Evolutionary conservation across 257 asterid species (phyloP).

Genomic region (Paulownia fortunei): DNA sequence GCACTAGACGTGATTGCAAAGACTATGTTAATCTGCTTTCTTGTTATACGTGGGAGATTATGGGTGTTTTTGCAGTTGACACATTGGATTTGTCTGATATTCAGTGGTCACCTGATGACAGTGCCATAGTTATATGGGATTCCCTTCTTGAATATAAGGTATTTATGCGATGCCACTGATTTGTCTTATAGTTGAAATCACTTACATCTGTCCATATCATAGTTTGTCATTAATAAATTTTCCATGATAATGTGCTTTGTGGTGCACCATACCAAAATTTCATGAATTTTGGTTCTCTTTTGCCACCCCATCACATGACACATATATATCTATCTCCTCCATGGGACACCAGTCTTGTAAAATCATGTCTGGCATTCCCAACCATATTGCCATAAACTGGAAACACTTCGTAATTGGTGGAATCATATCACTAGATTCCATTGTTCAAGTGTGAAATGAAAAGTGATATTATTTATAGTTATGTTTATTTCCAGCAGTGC

Average conservation of each 20-base stretch:
- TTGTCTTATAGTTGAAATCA: conserved; percentile 2
- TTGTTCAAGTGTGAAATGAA: conserved; percentile 9
- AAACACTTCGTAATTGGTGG: background rate
- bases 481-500: background rate
- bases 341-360: background rate
- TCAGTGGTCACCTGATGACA: conserved; percentile 99
- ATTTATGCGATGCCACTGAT: conserved; percentile 2
- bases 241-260: conserved; percentile 4
- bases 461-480: background rate
- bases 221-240: conserved; percentile 5
- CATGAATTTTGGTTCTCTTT: background rate
- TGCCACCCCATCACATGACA: background rate
- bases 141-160: conserved; percentile 97
- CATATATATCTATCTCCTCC: background rate
- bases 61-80: conserved; percentile 96
- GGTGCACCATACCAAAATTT: background rate
- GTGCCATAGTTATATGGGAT: conserved; percentile 98
- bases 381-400: background rate
- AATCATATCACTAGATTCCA: background rate
- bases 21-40: conserved; percentile 94
- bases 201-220: background rate
- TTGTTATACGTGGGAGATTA: conserved; percentile 89
- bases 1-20: conserved; percentile 99
- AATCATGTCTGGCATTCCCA: background rate
- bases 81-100: conserved; percentile 93